A percentile compares a stretch with the other conserved stretches of the same genome.
Conservation (phyloP, 192 early-diverging fungal genomes). For the Umbelopsis sp. region DNA sequence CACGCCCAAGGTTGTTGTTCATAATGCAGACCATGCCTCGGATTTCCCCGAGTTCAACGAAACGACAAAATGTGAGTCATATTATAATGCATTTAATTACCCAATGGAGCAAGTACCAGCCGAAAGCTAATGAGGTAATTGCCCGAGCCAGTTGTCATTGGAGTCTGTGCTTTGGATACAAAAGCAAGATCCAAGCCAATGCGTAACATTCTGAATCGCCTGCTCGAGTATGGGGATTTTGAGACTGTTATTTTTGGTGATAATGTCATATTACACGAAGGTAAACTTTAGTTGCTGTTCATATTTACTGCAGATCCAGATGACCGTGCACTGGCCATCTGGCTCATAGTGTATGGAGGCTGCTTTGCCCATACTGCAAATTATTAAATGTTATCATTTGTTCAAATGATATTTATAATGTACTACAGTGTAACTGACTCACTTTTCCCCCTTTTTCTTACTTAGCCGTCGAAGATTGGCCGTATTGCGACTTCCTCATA, state of each 20-base stretch:
- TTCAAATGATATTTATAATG: too few species aligned
- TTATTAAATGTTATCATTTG: too few species aligned
- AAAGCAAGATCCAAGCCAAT: slow-evolving; percentile 97
- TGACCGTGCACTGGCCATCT: slow-evolving; percentile 19
- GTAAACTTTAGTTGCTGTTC: slow-evolving; percentile 39
- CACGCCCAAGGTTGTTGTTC: background rate
- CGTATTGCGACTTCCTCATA: slow-evolving; percentile 93
- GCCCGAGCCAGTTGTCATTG: slow-evolving; percentile 61
- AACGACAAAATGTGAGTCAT: background rate
- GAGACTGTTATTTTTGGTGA: slow-evolving; percentile 93
- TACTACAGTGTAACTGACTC: background rate
- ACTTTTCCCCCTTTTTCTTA: background rate
- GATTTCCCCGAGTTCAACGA: background rate
- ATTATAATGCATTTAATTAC: too few species aligned
- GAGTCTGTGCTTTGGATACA: slow-evolving; percentile 90
- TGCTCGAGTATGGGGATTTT: slow-evolving; percentile 68
- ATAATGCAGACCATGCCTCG: background rate
- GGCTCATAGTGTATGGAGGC: background rate
- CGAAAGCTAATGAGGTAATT: background rate
- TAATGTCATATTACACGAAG: slow-evolving; percentile 95
- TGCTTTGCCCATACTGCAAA: too few species aligned
- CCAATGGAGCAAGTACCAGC: background rate
- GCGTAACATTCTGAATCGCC: slow-evolving; percentile 85
- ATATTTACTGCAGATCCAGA: background rate
- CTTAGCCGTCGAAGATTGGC: slow-evolving; percentile 84